Base-by-base conservation (phyloP, 1,139 yeast genomes). In the Groenewaldozyma auringiensis region DNA sequence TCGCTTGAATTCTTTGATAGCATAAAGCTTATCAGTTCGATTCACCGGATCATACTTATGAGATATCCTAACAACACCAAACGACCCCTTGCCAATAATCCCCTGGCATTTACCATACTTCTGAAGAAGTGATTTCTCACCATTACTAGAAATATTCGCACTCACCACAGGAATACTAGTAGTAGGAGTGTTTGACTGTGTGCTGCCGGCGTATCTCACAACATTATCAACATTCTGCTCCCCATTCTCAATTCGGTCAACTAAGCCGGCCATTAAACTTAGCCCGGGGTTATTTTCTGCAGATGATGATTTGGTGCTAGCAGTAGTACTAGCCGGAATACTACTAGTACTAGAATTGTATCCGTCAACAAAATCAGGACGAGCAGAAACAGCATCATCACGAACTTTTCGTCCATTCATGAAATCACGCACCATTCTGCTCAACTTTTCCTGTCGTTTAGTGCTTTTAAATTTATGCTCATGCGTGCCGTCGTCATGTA, bases 341-440 rank as follows among this genome's bases (percentile, higher is more conserved):
- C n/a, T n/a, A 25, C 29, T 25, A 25, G 9, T 11, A 25, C 29
- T 25, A 8, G 29, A 25, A 25, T 25, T 25, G 11, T 25, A 25
- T 3, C 52, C 44, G 9, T 63, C 65, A 38, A 75, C 62, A 20
- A 77, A 67, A 51, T 81, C 84, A 1, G 94, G 94, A n/a, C 86
- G 84, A 1, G 95, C 95, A 44, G 83, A 76, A 43, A 82, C 80
- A 1, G 95, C 95, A 55, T 80, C 92, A 55, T 81, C 86, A 44
- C 95, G 71, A 33, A 84, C 71, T 61, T 82, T 84, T 57, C 83
- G 83, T 9, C 89, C 88, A 21, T 59, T 46, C 49, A 89, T 66
- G 53, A 87, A 72, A 59, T 86, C 95, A 56, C 86, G 86, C 53
- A 92, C 73, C 95, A 89, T 85, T 51, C 81, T 80, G 17, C 87